These are phyloP conservation scores for Dioszegia hungarica DNA, from an alignment of 768 basidiomycete genomes.

Conservation along the genomic window DNA sequence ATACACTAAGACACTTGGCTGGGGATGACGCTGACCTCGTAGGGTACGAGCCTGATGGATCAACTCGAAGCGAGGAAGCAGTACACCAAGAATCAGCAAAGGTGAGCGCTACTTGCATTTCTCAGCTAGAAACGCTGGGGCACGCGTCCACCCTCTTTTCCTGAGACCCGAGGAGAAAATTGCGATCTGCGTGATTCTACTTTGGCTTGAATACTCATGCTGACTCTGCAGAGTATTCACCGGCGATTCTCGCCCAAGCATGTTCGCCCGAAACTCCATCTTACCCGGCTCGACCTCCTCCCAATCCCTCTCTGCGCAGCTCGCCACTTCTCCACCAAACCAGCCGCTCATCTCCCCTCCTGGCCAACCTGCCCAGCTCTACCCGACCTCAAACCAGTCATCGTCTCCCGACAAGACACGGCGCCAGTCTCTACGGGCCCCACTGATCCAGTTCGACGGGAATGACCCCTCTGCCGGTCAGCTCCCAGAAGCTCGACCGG, in stretches of 20 bases:
- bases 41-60: constrained; percentile 69
- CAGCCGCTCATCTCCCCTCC: background rate
- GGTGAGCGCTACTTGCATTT: constrained; percentile 59
- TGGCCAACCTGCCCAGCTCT: constrained; percentile 61
- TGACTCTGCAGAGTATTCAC: constrained; percentile 63
- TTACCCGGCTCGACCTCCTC: constrained; percentile 64
- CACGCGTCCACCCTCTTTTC: too few species aligned
- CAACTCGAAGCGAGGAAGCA: constrained; percentile 78
- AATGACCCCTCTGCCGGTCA: background rate
- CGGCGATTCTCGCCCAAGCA: constrained; percentile 82
- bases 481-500: background rate
- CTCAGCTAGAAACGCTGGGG: too few species aligned
- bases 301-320: background rate
- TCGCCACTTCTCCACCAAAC: background rate
- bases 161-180: too few species aligned
- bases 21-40: background rate
- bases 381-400: constrained; percentile 6
- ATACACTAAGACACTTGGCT: too few species aligned
- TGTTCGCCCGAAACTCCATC: constrained; percentile 74
- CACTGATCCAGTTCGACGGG: constrained; percentile 16
- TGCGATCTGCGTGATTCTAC: too few species aligned
- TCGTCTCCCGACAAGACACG: background rate
- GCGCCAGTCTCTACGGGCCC: background rate
- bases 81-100: constrained; percentile 72
- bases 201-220: background rate